Percentiles rank a stretch among this genome's conserved stretches.
Conservation (phyloP, 208 protist species). For the Trypanosoma mega region DNA sequence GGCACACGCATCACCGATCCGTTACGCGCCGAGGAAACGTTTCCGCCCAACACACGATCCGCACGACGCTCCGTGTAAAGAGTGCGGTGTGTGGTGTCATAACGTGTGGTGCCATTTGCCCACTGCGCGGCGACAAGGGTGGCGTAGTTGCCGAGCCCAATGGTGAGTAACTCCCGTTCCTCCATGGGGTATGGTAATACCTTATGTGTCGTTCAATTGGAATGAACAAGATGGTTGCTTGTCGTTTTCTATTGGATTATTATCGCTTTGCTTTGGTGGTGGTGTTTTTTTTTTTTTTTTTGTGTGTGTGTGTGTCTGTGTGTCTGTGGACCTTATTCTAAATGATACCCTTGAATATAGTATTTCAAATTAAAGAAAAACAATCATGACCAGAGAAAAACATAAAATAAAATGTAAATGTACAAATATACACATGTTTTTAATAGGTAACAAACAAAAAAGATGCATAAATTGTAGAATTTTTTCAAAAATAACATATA, state of each 20-base stretch:
- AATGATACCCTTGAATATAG: too few species aligned
- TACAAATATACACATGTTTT: constrained; percentile 25
- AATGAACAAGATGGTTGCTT: too few species aligned
- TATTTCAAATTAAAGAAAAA: too few species aligned
- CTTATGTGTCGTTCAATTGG: too few species aligned
- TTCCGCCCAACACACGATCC: constrained; percentile 34
- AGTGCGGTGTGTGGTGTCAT: constrained; percentile 62
- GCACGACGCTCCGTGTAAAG: constrained; percentile 57
- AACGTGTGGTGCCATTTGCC: constrained; percentile 77
- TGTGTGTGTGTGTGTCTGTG: too few species aligned
- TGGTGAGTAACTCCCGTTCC: constrained; percentile 74
- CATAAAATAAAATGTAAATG: not conserved
- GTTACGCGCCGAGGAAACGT: not conserved
- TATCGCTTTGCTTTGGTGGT: too few species aligned
- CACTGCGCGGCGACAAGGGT: constrained; percentile 85
- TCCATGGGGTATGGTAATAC: not conserved
- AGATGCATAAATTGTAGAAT: too few species aligned
- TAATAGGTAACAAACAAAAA: constrained; percentile 11
- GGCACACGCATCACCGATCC: constrained; percentile 38
- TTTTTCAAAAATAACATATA: too few species aligned
- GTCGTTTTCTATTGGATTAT: too few species aligned
- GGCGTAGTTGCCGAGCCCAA: constrained; percentile 85
- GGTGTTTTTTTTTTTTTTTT: too few species aligned
- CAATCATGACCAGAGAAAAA: too few species aligned
- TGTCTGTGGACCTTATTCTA: too few species aligned